A percentile compares a stretch with the other conserved stretches of the same genome.
Conservation (phyloP, 2,329 filamentous ascomycete species). For the Neocucurbitaria cava region DNA sequence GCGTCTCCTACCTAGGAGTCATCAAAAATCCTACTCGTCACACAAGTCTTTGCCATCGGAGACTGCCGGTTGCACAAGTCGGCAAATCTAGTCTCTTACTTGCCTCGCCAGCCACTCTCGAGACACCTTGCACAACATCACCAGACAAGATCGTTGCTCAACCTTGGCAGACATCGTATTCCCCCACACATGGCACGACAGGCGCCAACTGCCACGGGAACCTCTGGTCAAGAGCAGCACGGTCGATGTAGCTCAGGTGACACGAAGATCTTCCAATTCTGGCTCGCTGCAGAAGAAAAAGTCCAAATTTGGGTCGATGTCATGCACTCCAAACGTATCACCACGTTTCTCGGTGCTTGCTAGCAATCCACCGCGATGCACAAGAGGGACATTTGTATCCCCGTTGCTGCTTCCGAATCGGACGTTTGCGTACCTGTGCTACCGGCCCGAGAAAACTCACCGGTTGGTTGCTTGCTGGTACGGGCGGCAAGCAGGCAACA, state of each 20-base stretch:
- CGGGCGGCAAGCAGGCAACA: neutral
- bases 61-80: constrained; percentile 13
- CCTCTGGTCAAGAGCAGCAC: constrained; percentile 9
- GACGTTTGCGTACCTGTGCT: constrained; percentile 12
- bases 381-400: constrained; percentile 1
- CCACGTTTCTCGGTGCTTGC: constrained; percentile 13
- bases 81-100: constrained; percentile 8
- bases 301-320: constrained; percentile 2
- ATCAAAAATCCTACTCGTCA: constrained; percentile 10
- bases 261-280: constrained; percentile 6
- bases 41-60: constrained; percentile 15
- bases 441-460: constrained; percentile 9
- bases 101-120: constrained; percentile 16
- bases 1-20: constrained; percentile 13
- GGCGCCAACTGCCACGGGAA: constrained; percentile 14
- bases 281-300: constrained; percentile 11
- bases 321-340: constrained; percentile 7
- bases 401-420: neutral
- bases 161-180: constrained; percentile 22
- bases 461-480: neutral
- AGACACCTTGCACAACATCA: constrained; percentile 27
- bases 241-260: constrained; percentile 7
- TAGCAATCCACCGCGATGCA: constrained; percentile 13
- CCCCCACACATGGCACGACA: constrained; percentile 37
- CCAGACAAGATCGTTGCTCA: constrained; percentile 15